Conservation (phyloP, 2,329 filamentous ascomycete genomes). For the Raffaelea ambrosiae region DNA sequence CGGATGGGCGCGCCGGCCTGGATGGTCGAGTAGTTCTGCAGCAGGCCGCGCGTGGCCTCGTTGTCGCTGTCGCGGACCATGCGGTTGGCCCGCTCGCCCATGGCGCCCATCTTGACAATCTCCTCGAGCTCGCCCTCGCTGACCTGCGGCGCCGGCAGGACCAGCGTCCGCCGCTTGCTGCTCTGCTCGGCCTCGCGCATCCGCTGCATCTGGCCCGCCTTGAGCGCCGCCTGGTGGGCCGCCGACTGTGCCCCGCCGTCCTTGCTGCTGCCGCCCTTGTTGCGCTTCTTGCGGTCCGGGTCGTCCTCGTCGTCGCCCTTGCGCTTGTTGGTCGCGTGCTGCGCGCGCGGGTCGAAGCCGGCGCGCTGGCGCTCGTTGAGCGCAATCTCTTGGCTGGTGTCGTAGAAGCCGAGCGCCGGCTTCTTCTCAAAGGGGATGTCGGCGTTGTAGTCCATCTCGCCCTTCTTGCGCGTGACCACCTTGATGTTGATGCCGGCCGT, state of each 20-base stretch:
- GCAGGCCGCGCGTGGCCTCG: conserved; percentile 72
- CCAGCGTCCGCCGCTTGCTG: conserved; percentile 80
- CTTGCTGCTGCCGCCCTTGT: conserved; percentile 69
- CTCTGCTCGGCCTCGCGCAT: conserved; percentile 94
- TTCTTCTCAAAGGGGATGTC: conserved; percentile 97
- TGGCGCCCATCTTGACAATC: conserved; percentile 97
- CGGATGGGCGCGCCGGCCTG: conserved; percentile 80
- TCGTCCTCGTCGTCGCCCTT: conserved; percentile 82
- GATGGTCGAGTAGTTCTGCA: conserved; percentile 78
- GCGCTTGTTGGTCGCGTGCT: conserved; percentile 75
- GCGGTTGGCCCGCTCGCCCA: conserved; percentile 74
- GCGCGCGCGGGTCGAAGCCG: conserved; percentile 83
- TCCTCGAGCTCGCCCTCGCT: conserved; percentile 89
- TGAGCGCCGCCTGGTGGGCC: conserved; percentile 77
- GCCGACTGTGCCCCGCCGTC: conserved; percentile 42
- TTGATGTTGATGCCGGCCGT: conserved; percentile 98
- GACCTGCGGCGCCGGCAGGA: conserved; percentile 82
- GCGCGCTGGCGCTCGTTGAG: conserved; percentile 78
- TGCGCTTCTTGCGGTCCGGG: conserved; percentile 66
- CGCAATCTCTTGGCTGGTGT: conserved; percentile 73
- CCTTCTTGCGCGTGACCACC: conserved; percentile 80
- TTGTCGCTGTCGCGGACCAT: conserved; percentile 73
- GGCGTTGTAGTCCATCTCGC: conserved; percentile 99
- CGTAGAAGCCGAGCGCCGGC: conserved; percentile 81
- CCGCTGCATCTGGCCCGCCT: conserved; percentile 89